phyloP scores from a whole-genome alignment of 108 stramenopile species.

The Craspedostauros australis region DNA sequence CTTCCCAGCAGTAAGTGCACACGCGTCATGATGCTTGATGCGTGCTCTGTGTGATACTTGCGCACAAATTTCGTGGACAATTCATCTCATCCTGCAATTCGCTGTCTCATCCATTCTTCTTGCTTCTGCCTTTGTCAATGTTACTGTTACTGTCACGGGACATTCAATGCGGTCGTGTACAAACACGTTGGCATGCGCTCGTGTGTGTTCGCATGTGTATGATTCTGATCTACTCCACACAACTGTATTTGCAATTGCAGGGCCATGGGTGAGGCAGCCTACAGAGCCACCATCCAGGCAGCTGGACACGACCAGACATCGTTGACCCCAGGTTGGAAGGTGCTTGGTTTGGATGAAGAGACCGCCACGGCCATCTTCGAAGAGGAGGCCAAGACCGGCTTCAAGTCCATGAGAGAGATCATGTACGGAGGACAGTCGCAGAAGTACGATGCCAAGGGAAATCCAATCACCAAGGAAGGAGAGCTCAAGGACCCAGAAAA shows the following conservation, averaged over 20 bases:
- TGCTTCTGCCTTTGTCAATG: too few species aligned
- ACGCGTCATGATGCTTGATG: neutral
- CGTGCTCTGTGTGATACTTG: too few species aligned
- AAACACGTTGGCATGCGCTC: too few species aligned
- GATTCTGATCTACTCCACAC: too few species aligned
- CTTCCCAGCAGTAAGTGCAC: constrained; percentile 52
- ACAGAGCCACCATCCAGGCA: constrained; percentile 51
- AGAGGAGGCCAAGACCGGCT: constrained; percentile 56
- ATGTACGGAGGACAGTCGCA: constrained; percentile 39
- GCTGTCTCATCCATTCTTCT: too few species aligned
- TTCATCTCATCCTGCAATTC: too few species aligned
- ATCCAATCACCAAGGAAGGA: constrained; percentile 43
- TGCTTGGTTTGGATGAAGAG: constrained; percentile 74
- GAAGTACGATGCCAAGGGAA: constrained; percentile 51
- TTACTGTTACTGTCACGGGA: too few species aligned
- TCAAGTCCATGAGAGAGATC: constrained; percentile 58
- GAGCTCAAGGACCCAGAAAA: constrained; percentile 44
- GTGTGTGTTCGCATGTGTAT: too few species aligned
- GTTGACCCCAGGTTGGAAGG: constrained; percentile 75
- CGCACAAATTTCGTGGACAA: too few species aligned
- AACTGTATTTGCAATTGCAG: constrained; percentile 22
- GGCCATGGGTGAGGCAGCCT: constrained; percentile 77
- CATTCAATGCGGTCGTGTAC: too few species aligned
- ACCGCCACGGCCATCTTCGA: constrained; percentile 60
- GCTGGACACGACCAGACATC: constrained; percentile 54